phyloP scores from a whole-genome alignment of 192 early-diverging fungal genomes.

The Linnemannia hyalina region DNA sequence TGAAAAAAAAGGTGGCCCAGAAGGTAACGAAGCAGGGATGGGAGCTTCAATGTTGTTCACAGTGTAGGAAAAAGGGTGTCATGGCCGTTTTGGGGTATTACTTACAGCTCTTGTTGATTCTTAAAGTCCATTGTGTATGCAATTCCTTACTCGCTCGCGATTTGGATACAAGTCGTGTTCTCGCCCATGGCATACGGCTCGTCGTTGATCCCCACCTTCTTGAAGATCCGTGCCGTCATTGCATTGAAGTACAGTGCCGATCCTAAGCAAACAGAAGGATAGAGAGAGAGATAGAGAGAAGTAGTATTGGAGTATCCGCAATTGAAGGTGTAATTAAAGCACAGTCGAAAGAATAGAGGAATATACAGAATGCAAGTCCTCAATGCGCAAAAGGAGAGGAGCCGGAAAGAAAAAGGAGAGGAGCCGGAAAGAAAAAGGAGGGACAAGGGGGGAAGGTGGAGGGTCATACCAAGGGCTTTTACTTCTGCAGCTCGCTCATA shows the following conservation, averaged over 20 bases:
- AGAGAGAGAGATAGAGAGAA: neutral
- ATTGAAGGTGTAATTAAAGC: too few species aligned
- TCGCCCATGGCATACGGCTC: neutral
- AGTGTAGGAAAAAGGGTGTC: too few species aligned
- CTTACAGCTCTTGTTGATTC: neutral
- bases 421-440: neutral
- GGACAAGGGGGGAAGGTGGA: neutral
- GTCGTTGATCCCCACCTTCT: constrained; percentile 12
- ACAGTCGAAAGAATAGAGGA: too few species aligned
- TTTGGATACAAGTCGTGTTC: neutral
- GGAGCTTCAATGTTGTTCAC: too few species aligned
- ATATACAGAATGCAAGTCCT: too few species aligned
- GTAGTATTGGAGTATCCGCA: too few species aligned
- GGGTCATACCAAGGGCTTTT: neutral
- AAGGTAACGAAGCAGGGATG: too few species aligned
- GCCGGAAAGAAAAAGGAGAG: neutral
- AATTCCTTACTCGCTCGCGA: neutral
- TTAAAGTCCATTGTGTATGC: neutral
- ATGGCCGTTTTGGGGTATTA: neutral
- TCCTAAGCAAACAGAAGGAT: neutral
- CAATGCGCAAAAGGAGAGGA: too few species aligned
- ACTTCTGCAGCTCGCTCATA: neutral
- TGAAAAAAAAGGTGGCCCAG: neutral
- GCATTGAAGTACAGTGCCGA: neutral
- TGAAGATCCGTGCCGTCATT: neutral